Conservation (phyloP, 2,329 filamentous ascomycete species). For the Colletotrichum australisinense region DNA sequence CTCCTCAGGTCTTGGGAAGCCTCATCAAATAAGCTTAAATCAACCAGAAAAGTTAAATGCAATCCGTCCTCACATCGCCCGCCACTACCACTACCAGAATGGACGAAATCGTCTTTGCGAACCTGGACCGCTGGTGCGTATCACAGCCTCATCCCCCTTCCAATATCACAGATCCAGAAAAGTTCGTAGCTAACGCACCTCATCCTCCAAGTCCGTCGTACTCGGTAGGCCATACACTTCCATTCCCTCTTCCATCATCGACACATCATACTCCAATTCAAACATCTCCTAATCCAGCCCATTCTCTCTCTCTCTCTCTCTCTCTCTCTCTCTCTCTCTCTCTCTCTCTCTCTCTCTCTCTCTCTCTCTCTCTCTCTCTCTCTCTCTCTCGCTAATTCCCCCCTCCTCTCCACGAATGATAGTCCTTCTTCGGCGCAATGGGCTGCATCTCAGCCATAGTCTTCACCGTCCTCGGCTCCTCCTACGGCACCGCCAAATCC, state of each 20-base stretch:
- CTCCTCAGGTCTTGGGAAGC: background rate
- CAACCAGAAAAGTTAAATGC: background rate
- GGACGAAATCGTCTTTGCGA: constrained; percentile 42
- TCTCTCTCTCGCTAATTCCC: background rate
- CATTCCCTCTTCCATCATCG: no score
- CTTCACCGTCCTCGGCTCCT: constrained; percentile 62
- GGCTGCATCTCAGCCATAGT: constrained; percentile 58
- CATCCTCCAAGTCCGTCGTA: constrained; percentile 52
- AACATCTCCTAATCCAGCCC: no score
- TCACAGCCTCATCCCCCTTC: background rate
- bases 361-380: no score
- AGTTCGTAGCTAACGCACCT: background rate
- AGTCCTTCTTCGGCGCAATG: constrained; percentile 57
- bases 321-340: no score
- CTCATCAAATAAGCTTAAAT: background rate
- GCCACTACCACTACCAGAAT: constrained; percentile 36
- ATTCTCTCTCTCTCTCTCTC: background rate
- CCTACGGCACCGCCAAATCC: constrained; percentile 58
- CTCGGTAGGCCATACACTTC: constrained; percentile 44
- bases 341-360: background rate
- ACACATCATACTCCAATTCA: no score
- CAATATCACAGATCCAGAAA: background rate
- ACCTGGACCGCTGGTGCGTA: constrained; percentile 51
- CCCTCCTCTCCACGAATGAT: no score
- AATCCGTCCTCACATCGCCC: background rate